Percentiles rank a stretch among this genome's conserved stretches.
Evolutionary conservation across 148 eudicot species (phyloP).

Genomic region (Chenopodium formosanum): DNA sequence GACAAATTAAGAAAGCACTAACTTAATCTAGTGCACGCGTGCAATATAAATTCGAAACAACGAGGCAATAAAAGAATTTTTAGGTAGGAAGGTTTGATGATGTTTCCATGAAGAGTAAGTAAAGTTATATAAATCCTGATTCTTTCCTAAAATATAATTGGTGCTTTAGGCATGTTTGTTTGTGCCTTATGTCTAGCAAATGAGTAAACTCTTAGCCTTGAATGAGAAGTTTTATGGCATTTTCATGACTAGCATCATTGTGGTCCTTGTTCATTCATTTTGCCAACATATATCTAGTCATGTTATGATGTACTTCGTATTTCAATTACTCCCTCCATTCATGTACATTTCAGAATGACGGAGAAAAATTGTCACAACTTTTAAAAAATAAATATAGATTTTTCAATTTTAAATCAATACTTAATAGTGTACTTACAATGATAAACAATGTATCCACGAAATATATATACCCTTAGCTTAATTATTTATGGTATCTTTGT

Average conservation of each 20-base stretch:
- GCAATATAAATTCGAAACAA: slow-evolving; percentile 15
- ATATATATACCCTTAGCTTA: too few species aligned
- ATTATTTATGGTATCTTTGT: too few species aligned
- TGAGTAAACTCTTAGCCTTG: slow-evolving; percentile 6
- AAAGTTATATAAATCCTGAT: neutral
- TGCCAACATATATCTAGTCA: neutral
- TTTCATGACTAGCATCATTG: neutral
- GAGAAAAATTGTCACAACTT: too few species aligned
- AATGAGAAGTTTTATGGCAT: neutral
- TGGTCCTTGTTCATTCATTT: slow-evolving; percentile 7
- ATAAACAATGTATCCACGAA: too few species aligned
- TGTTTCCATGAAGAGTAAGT: slow-evolving; percentile 17
- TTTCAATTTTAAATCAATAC: too few species aligned
- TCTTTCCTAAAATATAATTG: neutral
- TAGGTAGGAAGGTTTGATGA: neutral
- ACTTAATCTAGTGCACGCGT: slow-evolving; percentile 21
- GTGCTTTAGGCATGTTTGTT: slow-evolving; percentile 8
- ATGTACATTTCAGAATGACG: too few species aligned
- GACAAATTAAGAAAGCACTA: slow-evolving; percentile 3
- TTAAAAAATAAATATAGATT: too few species aligned
- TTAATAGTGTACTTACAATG: too few species aligned
- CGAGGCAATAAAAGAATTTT: neutral
- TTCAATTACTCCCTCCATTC: too few species aligned
- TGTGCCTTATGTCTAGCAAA: neutral
- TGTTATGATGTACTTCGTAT: too few species aligned